These are phyloP conservation scores for Paraphaeosphaeria minitans DNA, from an alignment of 2,329 filamentous ascomycete genomes.

Conservation along the genomic window DNA sequence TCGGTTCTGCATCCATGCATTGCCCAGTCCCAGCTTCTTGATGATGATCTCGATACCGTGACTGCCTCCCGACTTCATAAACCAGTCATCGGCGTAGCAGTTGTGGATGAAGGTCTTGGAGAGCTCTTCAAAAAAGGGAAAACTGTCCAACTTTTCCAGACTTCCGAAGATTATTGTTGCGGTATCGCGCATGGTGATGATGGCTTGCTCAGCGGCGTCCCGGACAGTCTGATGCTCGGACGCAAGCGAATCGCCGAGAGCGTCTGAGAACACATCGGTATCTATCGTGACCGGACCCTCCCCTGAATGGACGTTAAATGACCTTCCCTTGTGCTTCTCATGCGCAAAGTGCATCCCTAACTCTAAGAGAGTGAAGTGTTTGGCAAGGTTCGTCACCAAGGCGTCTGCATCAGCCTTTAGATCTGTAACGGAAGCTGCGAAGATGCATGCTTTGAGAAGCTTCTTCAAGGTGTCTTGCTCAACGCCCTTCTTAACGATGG, in stretches of 20 bases:
- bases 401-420: constrained; percentile 76
- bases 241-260: constrained; percentile 85
- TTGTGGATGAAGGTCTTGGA: constrained; percentile 87
- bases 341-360: constrained; percentile 83
- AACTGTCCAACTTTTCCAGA: constrained; percentile 69
- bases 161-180: constrained; percentile 80
- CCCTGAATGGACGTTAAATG: constrained; percentile 83
- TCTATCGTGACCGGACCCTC: constrained; percentile 89
- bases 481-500: constrained; percentile 82
- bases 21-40: constrained; percentile 82
- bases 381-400: constrained; percentile 80
- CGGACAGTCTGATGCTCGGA: constrained; percentile 82
- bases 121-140: constrained; percentile 85
- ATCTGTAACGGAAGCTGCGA: constrained; percentile 79
- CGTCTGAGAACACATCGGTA: constrained; percentile 83
- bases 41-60: constrained; percentile 87
- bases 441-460: constrained; percentile 86
- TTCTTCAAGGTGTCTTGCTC: constrained; percentile 85
- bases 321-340: constrained; percentile 73
- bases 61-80: constrained; percentile 91
- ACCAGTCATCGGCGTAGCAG: constrained; percentile 98
- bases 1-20: constrained; percentile 79
- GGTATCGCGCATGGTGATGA: constrained; percentile 78
- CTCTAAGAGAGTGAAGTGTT: constrained; percentile 89
- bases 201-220: constrained; percentile 78